Base-by-base conservation (phyloP, 352 stramenopile species). In the Pythium biforme region DNA sequence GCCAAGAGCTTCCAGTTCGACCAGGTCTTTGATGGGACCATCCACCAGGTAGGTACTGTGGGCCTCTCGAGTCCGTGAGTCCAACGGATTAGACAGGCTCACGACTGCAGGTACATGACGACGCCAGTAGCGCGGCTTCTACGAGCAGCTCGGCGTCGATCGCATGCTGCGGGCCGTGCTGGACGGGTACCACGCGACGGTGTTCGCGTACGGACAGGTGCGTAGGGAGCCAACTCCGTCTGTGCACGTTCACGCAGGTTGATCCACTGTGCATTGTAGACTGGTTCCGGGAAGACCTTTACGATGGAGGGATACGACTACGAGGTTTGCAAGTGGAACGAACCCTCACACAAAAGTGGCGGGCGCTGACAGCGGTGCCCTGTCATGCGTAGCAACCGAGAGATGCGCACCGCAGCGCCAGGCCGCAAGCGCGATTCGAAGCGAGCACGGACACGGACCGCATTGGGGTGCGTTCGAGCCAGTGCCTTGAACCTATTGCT, bases 271-370 rank as follows among this genome's bases (percentile, higher is more conserved):
- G 17, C 37, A 2, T 10, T n/a, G 9, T 51, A 81, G 74, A 86
- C 76, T 9, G 76, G 76, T 9, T 86, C 76, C 0, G 76, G 76
- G 22, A 86, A 86, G 53, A 86, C 76, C n/a, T 86, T 78, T 55
- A 83, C 73, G 9, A 86, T 86, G 76, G 76, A 86, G 48, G 76
- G 76, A 22, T 83, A 79, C 62, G 73, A 86, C 47, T 86, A 86
- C 59, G 76, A 86, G 64, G 76, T 80, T n/a, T n/a, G n/a, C n/a
- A 43, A 27, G 52, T 26, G 1, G 20, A 26, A n/a, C n/a, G n/a
- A n/a, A n/a, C n/a, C n/a, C n/a, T n/a, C n/a, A n/a, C n/a, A n/a
- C n/a, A n/a, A n/a, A n/a, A n/a, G n/a, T n/a, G n/a, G n/a, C n/a
- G n/a, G n/a, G n/a, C n/a, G n/a, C n/a, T n/a, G n/a, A n/a, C n/a